Percentiles rank a stretch among this genome's conserved stretches.
phyloP scores from a whole-genome alignment of 768 basidiomycete genomes.

The Rhizopogon roseolus region DNA sequence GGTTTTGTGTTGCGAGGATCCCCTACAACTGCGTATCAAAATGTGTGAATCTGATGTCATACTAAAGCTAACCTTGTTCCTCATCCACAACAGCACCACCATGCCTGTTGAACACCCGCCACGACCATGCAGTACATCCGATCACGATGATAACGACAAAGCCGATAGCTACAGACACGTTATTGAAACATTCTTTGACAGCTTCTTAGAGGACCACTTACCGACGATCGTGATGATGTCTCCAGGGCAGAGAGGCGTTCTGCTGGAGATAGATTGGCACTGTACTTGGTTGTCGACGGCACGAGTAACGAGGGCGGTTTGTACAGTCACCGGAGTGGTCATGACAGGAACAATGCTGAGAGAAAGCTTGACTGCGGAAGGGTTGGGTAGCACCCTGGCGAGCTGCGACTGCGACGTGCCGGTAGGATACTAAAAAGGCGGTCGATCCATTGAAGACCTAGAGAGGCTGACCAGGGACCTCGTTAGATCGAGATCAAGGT shows the following conservation, averaged over 20 bases:
- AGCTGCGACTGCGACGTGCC: too few species aligned
- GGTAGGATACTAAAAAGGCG: neutral
- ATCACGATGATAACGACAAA: neutral
- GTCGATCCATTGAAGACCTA: neutral
- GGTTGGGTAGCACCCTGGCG: neutral
- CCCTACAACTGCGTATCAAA: neutral
- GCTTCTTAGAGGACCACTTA: neutral
- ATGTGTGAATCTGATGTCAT: neutral
- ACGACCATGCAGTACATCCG: neutral
- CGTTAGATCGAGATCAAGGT: neutral
- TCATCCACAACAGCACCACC: neutral
- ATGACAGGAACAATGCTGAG: neutral
- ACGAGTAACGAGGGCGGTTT: neutral
- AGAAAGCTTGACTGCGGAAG: neutral
- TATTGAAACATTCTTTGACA: neutral
- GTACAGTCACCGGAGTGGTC: neutral
- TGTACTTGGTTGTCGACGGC: neutral
- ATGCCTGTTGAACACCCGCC: neutral
- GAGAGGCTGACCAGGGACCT: neutral
- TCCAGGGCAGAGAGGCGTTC: constrained; percentile 15
- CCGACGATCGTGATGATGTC: constrained; percentile 20
- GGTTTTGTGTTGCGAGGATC: constrained; percentile 6
- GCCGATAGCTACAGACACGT: neutral
- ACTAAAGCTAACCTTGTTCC: neutral
- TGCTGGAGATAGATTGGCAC: constrained; percentile 10